Conservation (phyloP, 441 rosid genomes). For the Kokia cookei region DNA sequence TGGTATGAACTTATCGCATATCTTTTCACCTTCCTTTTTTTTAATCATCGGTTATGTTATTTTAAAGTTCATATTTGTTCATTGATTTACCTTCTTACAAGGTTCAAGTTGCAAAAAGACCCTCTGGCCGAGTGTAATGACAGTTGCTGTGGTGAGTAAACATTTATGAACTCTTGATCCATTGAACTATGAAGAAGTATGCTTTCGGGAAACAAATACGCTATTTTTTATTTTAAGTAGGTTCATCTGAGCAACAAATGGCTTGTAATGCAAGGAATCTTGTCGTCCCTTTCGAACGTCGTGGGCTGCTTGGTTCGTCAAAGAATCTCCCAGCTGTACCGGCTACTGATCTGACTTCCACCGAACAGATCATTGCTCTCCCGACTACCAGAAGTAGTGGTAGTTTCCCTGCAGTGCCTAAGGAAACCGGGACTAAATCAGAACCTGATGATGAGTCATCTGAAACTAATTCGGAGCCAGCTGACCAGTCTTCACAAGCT, state of each 20-base stretch:
- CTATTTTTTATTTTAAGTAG: conserved; percentile 7
- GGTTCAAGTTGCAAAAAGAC: conserved; percentile 34
- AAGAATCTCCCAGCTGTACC: conserved; percentile 43
- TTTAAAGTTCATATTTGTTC: neutral
- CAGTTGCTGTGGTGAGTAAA: conserved; percentile 26
- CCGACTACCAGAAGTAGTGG: conserved; percentile 55
- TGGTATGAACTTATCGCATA: conserved; percentile 12
- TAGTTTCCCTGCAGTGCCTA: conserved; percentile 52
- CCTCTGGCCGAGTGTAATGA: conserved; percentile 8
- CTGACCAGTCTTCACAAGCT: conserved; percentile 3
- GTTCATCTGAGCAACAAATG: conserved; percentile 18
- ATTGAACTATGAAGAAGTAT: neutral
- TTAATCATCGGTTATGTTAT: neutral
- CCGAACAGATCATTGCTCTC: conserved; percentile 30
- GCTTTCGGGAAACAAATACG: neutral
- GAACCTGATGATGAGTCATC: neutral
- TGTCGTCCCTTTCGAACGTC: conserved; percentile 27
- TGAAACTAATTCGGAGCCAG: neutral
- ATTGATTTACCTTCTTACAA: conserved; percentile 21
- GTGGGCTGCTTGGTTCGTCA: conserved; percentile 42
- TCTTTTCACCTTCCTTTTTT: neutral
- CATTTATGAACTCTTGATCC: neutral
- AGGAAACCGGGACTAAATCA: conserved; percentile 7
- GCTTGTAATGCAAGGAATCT: conserved; percentile 20
- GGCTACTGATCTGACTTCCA: conserved; percentile 17